phyloP scores from a whole-genome alignment of 345 rosid species.

The Citrus reticulata region DNA sequence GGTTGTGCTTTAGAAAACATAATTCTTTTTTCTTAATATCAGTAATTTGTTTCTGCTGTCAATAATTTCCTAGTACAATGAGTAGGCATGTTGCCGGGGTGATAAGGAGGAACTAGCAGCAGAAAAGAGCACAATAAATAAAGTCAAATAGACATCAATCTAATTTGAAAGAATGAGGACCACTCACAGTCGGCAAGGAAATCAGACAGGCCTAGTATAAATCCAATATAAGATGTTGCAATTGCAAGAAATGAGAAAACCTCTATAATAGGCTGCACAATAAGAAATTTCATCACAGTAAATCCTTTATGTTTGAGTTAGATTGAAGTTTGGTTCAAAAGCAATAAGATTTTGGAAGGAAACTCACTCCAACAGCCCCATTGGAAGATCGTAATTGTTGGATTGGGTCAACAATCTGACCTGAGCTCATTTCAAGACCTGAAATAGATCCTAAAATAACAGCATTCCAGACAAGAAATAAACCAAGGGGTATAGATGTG shows the following conservation, averaged over 20 bases:
- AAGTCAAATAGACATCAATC: not conserved
- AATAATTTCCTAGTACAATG: not conserved
- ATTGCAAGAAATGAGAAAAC: slow-evolving; percentile 84
- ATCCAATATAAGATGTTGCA: slow-evolving; percentile 87
- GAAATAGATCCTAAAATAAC: slow-evolving; percentile 76
- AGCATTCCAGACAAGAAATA: slow-evolving; percentile 90
- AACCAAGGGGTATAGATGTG: slow-evolving; percentile 82
- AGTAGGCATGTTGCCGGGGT: not conserved
- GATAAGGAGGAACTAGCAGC: not conserved
- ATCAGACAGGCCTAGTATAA: slow-evolving; percentile 83
- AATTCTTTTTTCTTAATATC: too few species aligned
- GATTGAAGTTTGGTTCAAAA: not conserved
- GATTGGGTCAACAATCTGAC: slow-evolving; percentile 50
- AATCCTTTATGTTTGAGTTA: not conserved
- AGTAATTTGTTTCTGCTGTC: too few species aligned
- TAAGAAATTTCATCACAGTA: slow-evolving; percentile 10
- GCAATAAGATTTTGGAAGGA: not conserved
- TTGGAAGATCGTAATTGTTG: slow-evolving; percentile 65
- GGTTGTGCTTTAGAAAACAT: too few species aligned
- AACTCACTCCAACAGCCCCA: slow-evolving; percentile 76
- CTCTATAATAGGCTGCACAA: slow-evolving; percentile 73
- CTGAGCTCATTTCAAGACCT: slow-evolving; percentile 25
- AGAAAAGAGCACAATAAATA: not conserved
- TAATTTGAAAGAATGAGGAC: not conserved
- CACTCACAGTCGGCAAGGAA: slow-evolving; percentile 88